Evolutionary conservation across 805 yeast species (phyloP), one percentile per base, ranked within the genome.

Genomic region (Saccharomycopsis sp.): DNA sequence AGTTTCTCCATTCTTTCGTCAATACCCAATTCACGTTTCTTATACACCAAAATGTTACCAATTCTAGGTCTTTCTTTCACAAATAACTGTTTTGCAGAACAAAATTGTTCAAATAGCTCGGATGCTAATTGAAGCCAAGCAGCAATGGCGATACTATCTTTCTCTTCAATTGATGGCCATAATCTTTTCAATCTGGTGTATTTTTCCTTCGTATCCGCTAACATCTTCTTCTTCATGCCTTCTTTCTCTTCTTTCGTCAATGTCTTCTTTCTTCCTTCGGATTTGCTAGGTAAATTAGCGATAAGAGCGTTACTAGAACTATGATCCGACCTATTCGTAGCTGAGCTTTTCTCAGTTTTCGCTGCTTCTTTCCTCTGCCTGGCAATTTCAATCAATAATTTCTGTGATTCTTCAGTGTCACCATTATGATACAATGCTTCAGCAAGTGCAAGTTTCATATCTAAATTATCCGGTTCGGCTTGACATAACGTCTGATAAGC

Each of bases 91-190:
- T 81, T 72, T 9, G 85, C 87, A 44, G 80, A 75, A 21, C 84
- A 77, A 58, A 93, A 89, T 48, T 85, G 77, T 56, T 88, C 95
- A 34, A 90, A 77, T 41, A 93, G 69, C 53, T 84, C 95, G 2
- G 85, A 75, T 0, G 90, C 96, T 4, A 79, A 66, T 49, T 86
- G 85, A 52, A 85, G 72, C 97, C 97, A 93, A 1, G 85, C 75
- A 5, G 72, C 68, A 2, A 78, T 72, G 0, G 93, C 84, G n/a
- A 76, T 77, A 13, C 60, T 63, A 51, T 80, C 81, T 16, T 29
- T 26, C 3, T 59, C 54, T 34, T 67, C 71, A 32, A 78, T 51
- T 2, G 76, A 76, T 1, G 64, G 64, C 27, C 69, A 65, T 41
- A 81, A 69, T 43, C 81, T 66, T 16, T 69, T 64, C 59, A 83